Evolutionary conservation across 176 grass and related monocot genomes (phyloP).

Genomic region (Cenchrus purpureus): DNA sequence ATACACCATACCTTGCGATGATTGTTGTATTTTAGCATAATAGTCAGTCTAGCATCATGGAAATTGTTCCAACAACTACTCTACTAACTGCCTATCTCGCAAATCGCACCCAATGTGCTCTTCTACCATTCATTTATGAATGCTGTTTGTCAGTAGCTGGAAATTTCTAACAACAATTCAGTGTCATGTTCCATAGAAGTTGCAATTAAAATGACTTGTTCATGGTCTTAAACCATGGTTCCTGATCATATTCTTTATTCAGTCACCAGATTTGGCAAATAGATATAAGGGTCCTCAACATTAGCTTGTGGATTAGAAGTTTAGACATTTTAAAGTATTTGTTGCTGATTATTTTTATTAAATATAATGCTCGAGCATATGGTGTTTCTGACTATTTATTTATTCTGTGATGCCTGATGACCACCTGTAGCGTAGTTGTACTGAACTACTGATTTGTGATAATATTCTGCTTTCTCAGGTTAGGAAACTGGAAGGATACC

Average conservation of each 20-base stretch:
- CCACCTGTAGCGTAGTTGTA: not conserved
- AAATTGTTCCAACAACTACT: slow-evolving; percentile 16
- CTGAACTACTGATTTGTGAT: slow-evolving; percentile 11
- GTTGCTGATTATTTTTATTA: not conserved
- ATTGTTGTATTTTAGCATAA: not conserved
- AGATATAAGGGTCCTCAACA: not conserved
- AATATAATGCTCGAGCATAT: slow-evolving; percentile 12
- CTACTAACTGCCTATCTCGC: not conserved
- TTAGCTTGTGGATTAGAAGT: not conserved
- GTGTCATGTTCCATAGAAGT: not conserved
- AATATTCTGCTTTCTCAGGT: slow-evolving; percentile 52
- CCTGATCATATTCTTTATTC: not conserved
- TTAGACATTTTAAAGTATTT: not conserved
- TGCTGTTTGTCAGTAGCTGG: not conserved
- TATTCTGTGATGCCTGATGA: slow-evolving; percentile 7
- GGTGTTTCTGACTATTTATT: not conserved
- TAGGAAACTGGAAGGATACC: slow-evolving; percentile 57
- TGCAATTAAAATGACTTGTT: not conserved
- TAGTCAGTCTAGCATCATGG: not conserved
- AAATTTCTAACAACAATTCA: not conserved
- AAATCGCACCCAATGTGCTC: not conserved
- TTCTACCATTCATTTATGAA: not conserved
- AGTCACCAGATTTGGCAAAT: not conserved
- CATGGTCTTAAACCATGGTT: slow-evolving; percentile 18
- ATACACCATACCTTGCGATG: not conserved